Percentiles rank a stretch among this genome's conserved stretches.
phyloP scores from a whole-genome alignment of 257 asterid species.

The Solanum chiquidenum region DNA sequence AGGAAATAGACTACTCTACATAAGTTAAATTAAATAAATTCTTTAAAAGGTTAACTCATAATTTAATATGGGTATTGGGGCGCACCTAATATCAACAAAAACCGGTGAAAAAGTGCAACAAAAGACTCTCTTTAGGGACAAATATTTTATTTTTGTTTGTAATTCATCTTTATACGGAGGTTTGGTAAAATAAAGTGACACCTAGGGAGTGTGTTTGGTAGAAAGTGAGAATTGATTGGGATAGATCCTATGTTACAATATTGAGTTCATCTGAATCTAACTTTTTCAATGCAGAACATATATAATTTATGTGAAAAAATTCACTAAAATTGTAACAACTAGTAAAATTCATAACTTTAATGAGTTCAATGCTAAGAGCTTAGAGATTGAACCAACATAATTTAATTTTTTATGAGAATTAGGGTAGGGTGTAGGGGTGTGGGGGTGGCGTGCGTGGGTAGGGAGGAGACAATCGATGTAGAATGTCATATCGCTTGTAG shows the following conservation, averaged over 20 bases:
- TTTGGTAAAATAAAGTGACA: not conserved
- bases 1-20: not conserved
- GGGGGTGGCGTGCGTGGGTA: not conserved
- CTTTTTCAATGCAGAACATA: not conserved
- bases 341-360: not conserved
- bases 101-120: not conserved
- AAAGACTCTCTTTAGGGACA: not conserved
- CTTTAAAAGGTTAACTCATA: not conserved
- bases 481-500: rapidly evolving
- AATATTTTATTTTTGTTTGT: not conserved
- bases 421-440: not conserved
- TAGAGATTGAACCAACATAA: not conserved
- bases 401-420: not conserved
- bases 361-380: not conserved
- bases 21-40: not conserved
- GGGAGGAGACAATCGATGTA: not conserved
- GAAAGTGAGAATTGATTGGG: not conserved
- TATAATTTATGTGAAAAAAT: not conserved
- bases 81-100: not conserved
- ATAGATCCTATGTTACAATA: not conserved
- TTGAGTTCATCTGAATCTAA: not conserved
- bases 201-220: not conserved
- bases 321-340: not conserved
- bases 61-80: not conserved
- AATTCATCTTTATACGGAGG: not conserved